Percentiles rank a stretch among this genome's conserved stretches.
Evolutionary conservation across 2,329 filamentous ascomycete species (phyloP).

Genomic region (Venturia asperata): DNA sequence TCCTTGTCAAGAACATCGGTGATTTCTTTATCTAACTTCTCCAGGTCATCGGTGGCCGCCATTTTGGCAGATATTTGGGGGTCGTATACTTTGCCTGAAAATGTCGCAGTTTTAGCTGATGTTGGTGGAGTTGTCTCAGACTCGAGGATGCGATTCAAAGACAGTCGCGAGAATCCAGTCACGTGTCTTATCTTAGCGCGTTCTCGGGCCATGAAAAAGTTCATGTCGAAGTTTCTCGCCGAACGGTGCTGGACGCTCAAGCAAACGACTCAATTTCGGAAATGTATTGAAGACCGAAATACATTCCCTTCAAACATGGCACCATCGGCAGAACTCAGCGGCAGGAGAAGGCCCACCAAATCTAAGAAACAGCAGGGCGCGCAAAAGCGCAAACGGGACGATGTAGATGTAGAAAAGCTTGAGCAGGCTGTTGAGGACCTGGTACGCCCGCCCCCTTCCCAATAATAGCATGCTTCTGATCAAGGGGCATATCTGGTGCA

Average conservation of each 20-base stretch:
- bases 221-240: not conserved
- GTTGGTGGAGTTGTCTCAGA: not conserved
- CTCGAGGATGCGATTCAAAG: not conserved
- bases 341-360: slow-evolving; percentile 44
- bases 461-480: not conserved
- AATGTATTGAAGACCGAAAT: not conserved
- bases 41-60: slow-evolving; percentile 16
- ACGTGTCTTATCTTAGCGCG: slow-evolving; percentile 8
- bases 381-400: slow-evolving; percentile 49
- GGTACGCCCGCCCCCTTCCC: slow-evolving; percentile 25
- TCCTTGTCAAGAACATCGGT: slow-evolving; percentile 76
- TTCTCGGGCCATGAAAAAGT: not conserved
- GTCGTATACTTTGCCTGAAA: slow-evolving; percentile 14
- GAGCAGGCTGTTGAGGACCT: slow-evolving; percentile 39
- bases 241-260: not conserved
- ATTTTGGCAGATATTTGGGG: slow-evolving; percentile 7
- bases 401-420: slow-evolving; percentile 43
- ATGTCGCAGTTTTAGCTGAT: not conserved
- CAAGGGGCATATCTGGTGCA: not conserved
- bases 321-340: slow-evolving; percentile 31
- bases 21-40: slow-evolving; percentile 18
- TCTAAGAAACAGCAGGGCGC: slow-evolving; percentile 47
- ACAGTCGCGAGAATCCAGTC: not conserved
- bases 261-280: not conserved
- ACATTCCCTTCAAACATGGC: slow-evolving; percentile 21